Conservation (phyloP, 768 basidiomycete genomes). For the Macrolepiota albuminosa region DNA sequence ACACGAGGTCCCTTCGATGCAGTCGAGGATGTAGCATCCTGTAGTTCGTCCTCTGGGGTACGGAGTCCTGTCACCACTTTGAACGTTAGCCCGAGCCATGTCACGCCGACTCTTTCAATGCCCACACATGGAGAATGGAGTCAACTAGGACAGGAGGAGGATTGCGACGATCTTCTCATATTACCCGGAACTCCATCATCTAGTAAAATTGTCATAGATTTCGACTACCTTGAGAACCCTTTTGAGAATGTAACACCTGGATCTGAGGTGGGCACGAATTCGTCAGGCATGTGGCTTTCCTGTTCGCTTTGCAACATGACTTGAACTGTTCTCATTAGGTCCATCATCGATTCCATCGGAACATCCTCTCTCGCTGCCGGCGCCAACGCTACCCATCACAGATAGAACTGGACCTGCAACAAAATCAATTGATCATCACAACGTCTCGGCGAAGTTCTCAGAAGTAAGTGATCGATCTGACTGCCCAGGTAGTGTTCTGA, state of each 20-base stretch:
- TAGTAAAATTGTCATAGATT: constrained; percentile 21
- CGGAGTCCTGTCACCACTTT: not conserved
- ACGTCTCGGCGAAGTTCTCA: not conserved
- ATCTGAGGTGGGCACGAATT: constrained; percentile 25
- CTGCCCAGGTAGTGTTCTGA: not conserved
- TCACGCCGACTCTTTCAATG: constrained; percentile 33
- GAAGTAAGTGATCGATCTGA: not conserved
- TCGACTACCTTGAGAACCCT: not conserved
- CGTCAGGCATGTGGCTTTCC: constrained; percentile 1
- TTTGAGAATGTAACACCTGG: constrained; percentile 27
- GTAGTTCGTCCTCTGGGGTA: not conserved
- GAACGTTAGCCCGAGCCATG: constrained; percentile 3
- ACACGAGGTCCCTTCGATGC: not conserved
- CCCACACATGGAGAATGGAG: constrained; percentile 30
- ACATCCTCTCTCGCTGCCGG: constrained; percentile 2
- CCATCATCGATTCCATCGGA: not conserved
- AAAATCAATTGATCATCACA: not conserved
- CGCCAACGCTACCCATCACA: not conserved
- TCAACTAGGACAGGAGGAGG: constrained; percentile 24
- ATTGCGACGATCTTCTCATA: constrained; percentile 23
- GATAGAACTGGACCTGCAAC: not conserved
- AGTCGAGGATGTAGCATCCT: not conserved
- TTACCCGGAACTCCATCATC: constrained; percentile 35
- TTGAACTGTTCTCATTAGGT: constrained; percentile 1
- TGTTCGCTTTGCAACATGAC: not conserved